Evolutionary conservation across 257 asterid species (phyloP).

Genomic region (Penstemon newberryi): DNA sequence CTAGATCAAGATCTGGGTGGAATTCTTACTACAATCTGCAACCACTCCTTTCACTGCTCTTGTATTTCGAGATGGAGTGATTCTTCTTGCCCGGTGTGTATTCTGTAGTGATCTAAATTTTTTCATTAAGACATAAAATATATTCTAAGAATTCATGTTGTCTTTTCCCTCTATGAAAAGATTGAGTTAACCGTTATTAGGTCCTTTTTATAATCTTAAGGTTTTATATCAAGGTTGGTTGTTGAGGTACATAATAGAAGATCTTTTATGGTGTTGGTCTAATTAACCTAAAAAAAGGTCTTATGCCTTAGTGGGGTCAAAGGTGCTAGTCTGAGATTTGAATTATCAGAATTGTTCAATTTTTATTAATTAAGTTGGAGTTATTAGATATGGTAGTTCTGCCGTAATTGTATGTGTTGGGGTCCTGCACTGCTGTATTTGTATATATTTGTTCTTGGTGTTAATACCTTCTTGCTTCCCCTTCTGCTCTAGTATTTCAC

Average conservation of each 20-base stretch:
- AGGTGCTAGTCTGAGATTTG: background rate
- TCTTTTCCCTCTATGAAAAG: background rate
- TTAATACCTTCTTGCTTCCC: constrained; percentile 23
- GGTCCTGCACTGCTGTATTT: background rate
- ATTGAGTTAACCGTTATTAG: constrained; percentile 6
- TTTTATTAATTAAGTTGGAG: constrained; percentile 11
- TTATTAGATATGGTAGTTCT: background rate
- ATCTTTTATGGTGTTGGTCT: background rate
- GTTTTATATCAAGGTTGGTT: constrained; percentile 3
- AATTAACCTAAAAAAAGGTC: background rate
- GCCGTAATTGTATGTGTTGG: constrained; percentile 7
- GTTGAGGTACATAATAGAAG: background rate
- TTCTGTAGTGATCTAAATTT: constrained; percentile 12
- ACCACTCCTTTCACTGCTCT: constrained; percentile 98
- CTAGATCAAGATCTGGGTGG: constrained; percentile 88
- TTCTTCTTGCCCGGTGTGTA: constrained; percentile 96
- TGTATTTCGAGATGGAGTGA: constrained; percentile 98
- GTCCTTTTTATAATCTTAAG: constrained; percentile 17
- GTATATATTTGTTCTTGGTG: background rate
- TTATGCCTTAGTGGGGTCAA: background rate
- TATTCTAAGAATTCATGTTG: too few relatives aligned
- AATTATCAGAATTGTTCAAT: background rate
- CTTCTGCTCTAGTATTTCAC: constrained; percentile 10
- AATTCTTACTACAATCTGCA: constrained; percentile 89
- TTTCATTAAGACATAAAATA: constrained; percentile 9